phyloP scores from a whole-genome alignment of 495 filamentous ascomycete genomes.

The Venustampulla echinocandica region DNA sequence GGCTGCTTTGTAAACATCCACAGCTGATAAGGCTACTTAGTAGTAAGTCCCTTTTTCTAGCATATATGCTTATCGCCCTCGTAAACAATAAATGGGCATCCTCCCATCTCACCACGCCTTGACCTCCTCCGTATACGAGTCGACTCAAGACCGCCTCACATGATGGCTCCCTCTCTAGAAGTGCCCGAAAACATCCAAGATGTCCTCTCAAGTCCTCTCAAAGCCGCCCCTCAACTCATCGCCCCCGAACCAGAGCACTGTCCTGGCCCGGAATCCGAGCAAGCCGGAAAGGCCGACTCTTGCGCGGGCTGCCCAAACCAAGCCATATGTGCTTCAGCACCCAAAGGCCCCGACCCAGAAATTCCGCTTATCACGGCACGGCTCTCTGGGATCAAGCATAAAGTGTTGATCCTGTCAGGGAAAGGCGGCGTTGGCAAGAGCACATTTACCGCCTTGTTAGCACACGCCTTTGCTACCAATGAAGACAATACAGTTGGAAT shows the following conservation, averaged over 20 bases:
- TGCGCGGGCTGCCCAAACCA: conserved; percentile 96
- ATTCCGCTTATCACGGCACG: conserved; percentile 78
- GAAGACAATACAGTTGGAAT: conserved; percentile 70
- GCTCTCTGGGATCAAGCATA: conserved; percentile 73
- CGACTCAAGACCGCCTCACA: too few species aligned
- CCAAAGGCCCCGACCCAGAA: conserved; percentile 94
- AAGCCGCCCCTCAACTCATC: conserved; percentile 67
- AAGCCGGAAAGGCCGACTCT: conserved; percentile 77
- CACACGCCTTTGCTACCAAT: conserved; percentile 77
- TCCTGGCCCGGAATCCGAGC: conserved; percentile 81
- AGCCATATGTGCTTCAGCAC: conserved; percentile 83
- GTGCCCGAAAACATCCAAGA: conserved; percentile 54
- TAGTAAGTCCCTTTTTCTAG: too few species aligned
- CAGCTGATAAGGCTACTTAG: too few species aligned
- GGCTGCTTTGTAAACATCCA: conserved; percentile 3
- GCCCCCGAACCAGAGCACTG: conserved; percentile 96
- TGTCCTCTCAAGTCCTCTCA: conserved; percentile 57
- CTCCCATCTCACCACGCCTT: too few species aligned
- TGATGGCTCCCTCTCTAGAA: conserved; percentile 68
- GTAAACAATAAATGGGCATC: too few species aligned
- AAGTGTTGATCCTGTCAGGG: conserved; percentile 83
- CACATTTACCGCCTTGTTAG: conserved; percentile 79
- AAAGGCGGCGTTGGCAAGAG: conserved; percentile 97
- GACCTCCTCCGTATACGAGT: too few species aligned
- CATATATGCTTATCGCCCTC: too few species aligned